A percentile compares a stretch with the other conserved stretches of the same genome.
Evolutionary conservation across 768 basidiomycete species (phyloP).

Genomic region (Naganishia friedmannii): DNA sequence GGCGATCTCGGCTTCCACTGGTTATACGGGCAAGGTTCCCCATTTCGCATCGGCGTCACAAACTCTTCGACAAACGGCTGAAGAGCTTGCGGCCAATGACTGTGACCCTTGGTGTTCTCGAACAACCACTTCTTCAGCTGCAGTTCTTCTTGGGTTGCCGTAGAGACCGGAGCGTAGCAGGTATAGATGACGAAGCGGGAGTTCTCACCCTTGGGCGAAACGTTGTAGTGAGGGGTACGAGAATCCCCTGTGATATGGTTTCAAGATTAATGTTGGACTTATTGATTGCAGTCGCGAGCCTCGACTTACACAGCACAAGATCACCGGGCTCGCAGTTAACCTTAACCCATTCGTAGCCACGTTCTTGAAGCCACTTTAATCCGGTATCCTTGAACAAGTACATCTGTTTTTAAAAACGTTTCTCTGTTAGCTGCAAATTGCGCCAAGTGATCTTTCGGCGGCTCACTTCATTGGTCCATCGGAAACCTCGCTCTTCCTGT

Average conservation of each 20-base stretch:
- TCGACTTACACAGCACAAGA: conserved; percentile 47
- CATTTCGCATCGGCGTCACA: conserved; percentile 24
- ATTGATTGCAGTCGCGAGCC: background rate
- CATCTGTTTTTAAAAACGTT: conserved; percentile 27
- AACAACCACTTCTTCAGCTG: conserved; percentile 26
- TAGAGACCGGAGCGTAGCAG: conserved; percentile 39
- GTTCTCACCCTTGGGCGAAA: conserved; percentile 35
- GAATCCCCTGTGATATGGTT: conserved; percentile 1
- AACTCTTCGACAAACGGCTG: conserved; percentile 20
- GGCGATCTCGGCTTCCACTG: conserved; percentile 28
- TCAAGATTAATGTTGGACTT: background rate
- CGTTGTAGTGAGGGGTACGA: conserved; percentile 38
- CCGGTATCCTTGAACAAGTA: conserved; percentile 37
- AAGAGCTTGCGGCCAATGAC: conserved; percentile 32
- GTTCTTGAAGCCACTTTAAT: conserved; percentile 44
- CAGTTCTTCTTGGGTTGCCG: conserved; percentile 38
- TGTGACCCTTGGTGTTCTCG: conserved; percentile 33
- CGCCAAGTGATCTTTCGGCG: background rate
- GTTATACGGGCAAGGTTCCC: conserved; percentile 13
- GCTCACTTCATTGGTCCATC: conserved; percentile 23
- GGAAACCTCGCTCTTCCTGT: conserved; percentile 20
- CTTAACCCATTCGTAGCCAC: conserved; percentile 47
- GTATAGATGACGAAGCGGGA: conserved; percentile 41
- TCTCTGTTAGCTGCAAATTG: background rate
- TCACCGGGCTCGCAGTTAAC: conserved; percentile 45